Conservation (phyloP, 441 rosid species). For the Isatis lusitanica region DNA sequence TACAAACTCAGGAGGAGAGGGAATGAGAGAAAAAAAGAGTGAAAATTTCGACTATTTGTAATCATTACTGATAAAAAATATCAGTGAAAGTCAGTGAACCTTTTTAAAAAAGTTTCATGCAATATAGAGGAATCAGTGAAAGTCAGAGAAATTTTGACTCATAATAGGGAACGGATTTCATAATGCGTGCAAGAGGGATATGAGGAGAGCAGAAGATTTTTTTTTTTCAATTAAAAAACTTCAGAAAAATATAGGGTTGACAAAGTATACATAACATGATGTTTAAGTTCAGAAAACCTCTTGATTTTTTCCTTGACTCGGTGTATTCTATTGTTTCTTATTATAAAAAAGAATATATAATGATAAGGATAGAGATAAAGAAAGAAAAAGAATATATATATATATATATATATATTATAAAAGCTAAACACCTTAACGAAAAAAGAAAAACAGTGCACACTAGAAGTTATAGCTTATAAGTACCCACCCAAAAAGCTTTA, state of each 20-base stretch:
- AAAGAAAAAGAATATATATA: too few species aligned
- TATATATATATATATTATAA: neutral
- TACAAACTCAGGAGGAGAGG: slow-evolving; percentile 23
- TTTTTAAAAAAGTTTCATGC: too few species aligned
- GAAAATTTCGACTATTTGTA: neutral
- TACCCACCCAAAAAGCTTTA: neutral
- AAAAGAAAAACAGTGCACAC: neutral
- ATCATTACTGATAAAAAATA: slow-evolving; percentile 12
- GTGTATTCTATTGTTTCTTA: neutral
- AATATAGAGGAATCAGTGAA: too few species aligned
- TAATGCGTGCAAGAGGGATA: too few species aligned
- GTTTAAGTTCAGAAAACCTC: slow-evolving; percentile 15
- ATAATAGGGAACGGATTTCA: too few species aligned
- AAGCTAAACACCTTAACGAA: neutral
- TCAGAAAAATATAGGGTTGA: too few species aligned
- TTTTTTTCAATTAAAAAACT: too few species aligned
- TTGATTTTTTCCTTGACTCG: slow-evolving; percentile 15
- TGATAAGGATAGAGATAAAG: neutral
- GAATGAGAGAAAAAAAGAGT: neutral
- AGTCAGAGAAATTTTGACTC: too few species aligned
- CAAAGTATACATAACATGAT: too few species aligned
- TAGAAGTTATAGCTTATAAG: neutral
- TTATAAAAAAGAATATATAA: neutral
- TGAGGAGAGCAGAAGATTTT: too few species aligned
- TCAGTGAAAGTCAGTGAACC: too few species aligned